Evolutionary conservation across 2,329 filamentous ascomycete genomes (phyloP).

Genomic region (Niveomyces coronatus): DNA sequence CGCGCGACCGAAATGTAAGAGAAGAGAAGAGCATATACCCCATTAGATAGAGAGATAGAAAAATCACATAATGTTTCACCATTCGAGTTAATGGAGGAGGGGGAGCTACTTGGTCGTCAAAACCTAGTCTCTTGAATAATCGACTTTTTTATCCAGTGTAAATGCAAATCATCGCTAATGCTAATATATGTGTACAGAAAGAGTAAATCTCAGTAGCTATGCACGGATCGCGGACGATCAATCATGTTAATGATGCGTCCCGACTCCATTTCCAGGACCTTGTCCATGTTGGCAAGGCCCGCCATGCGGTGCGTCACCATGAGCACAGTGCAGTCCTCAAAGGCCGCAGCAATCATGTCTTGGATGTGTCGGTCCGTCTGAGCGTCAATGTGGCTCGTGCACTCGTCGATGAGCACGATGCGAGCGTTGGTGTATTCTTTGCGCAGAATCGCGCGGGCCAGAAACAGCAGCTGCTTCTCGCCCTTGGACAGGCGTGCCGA

Average conservation of each 20-base stretch:
- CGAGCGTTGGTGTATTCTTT: conserved; percentile 8
- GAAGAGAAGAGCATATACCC: background rate
- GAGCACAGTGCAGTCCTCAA: conserved; percentile 11
- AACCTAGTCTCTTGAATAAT: too few relatives aligned
- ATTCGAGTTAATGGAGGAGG: too few relatives aligned
- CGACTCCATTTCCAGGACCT: conserved; percentile 1
- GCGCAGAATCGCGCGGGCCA: conserved; percentile 13
- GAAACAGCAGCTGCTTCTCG: conserved; percentile 14
- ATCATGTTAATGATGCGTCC: conserved; percentile 2
- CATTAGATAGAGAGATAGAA: too few relatives aligned
- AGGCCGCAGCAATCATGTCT: conserved; percentile 10
- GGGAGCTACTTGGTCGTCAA: too few relatives aligned
- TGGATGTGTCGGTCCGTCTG: conserved; percentile 12
- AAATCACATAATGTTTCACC: too few relatives aligned
- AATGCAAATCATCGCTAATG: background rate
- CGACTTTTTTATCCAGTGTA: too few relatives aligned
- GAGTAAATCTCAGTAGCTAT: too few relatives aligned
- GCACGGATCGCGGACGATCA: background rate
- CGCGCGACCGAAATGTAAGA: conserved; percentile 3
- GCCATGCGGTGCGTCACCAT: conserved; percentile 11
- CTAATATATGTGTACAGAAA: background rate
- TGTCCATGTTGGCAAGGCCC: conserved; percentile 5
- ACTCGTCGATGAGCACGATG: conserved; percentile 15
- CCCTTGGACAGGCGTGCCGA: conserved; percentile 10
- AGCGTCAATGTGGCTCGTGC: conserved; percentile 11